Conservation (phyloP, 768 basidiomycete genomes). For the Macrocybe gigantea region DNA sequence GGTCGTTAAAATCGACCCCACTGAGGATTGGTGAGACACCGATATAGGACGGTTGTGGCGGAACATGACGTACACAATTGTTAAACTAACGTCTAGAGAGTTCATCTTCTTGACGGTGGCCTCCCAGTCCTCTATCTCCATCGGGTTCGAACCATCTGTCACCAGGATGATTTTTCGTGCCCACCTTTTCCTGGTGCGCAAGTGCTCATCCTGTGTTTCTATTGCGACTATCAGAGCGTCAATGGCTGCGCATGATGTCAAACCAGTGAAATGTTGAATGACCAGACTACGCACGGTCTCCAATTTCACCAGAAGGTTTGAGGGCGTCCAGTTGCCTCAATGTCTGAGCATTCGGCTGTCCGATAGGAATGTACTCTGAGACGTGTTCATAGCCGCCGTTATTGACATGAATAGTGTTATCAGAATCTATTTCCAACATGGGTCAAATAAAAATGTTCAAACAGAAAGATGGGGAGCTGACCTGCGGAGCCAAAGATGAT, state of each 20-base stretch:
- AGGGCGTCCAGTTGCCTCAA: constrained; percentile 62
- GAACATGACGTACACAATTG: constrained; percentile 57
- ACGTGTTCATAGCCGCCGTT: constrained; percentile 73
- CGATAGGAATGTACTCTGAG: constrained; percentile 62
- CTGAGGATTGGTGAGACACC: constrained; percentile 29
- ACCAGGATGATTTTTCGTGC: constrained; percentile 77
- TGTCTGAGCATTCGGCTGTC: constrained; percentile 57
- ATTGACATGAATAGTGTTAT: constrained; percentile 46
- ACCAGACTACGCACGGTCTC: constrained; percentile 53
- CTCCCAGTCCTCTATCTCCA: constrained; percentile 75
- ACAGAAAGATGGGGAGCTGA: constrained; percentile 9
- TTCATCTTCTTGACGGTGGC: constrained; percentile 62
- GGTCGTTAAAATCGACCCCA: constrained; percentile 87
- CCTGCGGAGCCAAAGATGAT: constrained; percentile 83
- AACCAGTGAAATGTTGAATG: not conserved
- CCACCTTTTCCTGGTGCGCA: constrained; percentile 75
- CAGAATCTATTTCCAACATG: constrained; percentile 48
- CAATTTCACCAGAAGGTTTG: constrained; percentile 45
- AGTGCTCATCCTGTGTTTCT: constrained; percentile 67
- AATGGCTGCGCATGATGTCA: constrained; percentile 45
- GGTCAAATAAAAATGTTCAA: constrained; percentile 2
- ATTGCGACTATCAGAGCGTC: constrained; percentile 85
- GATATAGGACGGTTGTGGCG: not conserved
- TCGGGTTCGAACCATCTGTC: constrained; percentile 78
- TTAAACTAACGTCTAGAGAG: constrained; percentile 46